These are phyloP conservation scores for Colletotrichum sp. DNA, from an alignment of 2,329 filamentous ascomycete species.

Conservation along the genomic window DNA sequence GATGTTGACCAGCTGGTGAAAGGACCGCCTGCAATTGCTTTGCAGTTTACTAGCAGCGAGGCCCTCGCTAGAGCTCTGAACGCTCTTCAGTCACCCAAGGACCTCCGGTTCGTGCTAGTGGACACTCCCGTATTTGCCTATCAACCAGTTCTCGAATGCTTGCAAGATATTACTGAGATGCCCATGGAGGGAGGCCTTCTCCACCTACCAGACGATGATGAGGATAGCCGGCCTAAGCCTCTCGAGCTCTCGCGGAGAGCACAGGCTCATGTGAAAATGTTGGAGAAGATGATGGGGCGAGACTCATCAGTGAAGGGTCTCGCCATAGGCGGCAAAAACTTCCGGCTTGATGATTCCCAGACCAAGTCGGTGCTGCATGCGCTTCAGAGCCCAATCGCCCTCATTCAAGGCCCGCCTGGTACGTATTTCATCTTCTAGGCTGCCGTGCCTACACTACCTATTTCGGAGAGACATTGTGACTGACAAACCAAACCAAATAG, in stretches of 20 bases:
- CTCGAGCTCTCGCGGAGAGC: neutral
- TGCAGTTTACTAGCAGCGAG: slow-evolving; percentile 55
- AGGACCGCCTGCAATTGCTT: slow-evolving; percentile 49
- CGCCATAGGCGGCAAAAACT: neutral
- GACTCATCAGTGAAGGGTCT: neutral
- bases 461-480: neutral
- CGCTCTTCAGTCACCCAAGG: slow-evolving; percentile 37
- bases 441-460: neutral
- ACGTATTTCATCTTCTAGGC: slow-evolving; percentile 20
- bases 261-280: neutral
- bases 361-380: slow-evolving; percentile 59
- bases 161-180: slow-evolving; percentile 61
- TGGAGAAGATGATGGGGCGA: neutral
- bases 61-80: slow-evolving; percentile 53
- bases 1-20: slow-evolving; percentile 49
- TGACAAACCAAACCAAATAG: slow-evolving; percentile 36
- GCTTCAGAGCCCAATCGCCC: slow-evolving; percentile 56
- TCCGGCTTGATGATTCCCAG: slow-evolving; percentile 50
- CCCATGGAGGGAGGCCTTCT: slow-evolving; percentile 62
- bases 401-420: slow-evolving; percentile 79
- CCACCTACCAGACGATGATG: neutral
- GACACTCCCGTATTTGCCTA: slow-evolving; percentile 73
- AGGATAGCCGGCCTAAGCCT: neutral
- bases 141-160: slow-evolving; percentile 66
- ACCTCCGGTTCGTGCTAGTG: slow-evolving; percentile 59